A percentile compares a stretch with the other conserved stretches of the same genome.
These are phyloP conservation scores for Kodamaea kaohsiungensis DNA, from an alignment of 805 yeast species.

Conservation along the genomic window DNA sequence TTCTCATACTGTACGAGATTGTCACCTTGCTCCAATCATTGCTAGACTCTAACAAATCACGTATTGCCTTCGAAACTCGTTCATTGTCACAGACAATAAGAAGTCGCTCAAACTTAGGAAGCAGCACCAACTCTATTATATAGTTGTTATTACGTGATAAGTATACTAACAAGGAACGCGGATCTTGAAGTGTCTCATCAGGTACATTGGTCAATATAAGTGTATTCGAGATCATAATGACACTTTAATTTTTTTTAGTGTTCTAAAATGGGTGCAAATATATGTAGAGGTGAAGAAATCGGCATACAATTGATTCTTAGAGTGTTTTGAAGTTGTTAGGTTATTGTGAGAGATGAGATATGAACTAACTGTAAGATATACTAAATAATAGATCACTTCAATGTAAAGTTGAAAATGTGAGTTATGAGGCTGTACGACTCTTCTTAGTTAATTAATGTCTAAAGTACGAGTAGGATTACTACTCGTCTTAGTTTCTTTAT, in stretches of 20 bases:
- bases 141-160: conserved; percentile 24
- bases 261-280: not conserved
- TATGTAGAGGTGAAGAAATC: no score
- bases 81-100: conserved; percentile 32
- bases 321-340: no score
- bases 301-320: no score
- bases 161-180: conserved; percentile 26
- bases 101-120: conserved; percentile 35
- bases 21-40: conserved; percentile 14
- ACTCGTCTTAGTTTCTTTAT: no score
- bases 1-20: conserved; percentile 35
- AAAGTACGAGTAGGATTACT: no score
- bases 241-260: not conserved
- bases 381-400: no score
- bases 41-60: not conserved
- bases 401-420: no score
- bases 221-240: conserved; percentile 26
- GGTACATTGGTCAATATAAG: conserved; percentile 35
- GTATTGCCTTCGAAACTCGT: conserved; percentile 19
- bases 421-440: no score
- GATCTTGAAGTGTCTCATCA: conserved; percentile 23
- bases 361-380: no score
- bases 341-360: no score
- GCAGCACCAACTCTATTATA: conserved; percentile 34
- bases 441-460: no score